Evolutionary conservation across 495 filamentous ascomycete species (phyloP).

Genomic region (Penicillium parvum): DNA sequence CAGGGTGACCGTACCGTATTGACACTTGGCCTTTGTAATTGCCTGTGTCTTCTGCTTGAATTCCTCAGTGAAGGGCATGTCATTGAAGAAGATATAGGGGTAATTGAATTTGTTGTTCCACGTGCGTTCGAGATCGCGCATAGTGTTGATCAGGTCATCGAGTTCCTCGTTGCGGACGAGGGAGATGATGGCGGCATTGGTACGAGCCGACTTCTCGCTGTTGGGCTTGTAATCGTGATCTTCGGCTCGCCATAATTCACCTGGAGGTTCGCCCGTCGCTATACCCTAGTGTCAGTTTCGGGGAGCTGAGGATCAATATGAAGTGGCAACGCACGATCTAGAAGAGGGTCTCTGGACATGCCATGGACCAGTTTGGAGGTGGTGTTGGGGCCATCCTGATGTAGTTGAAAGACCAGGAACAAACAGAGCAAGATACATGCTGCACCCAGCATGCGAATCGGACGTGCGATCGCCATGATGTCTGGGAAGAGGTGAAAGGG

Average conservation of each 20-base stretch:
- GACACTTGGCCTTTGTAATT: conserved; percentile 76
- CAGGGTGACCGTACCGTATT: conserved; percentile 59
- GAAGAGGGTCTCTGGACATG: conserved; percentile 69
- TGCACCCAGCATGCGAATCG: conserved; percentile 72
- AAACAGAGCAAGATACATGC: conserved; percentile 64
- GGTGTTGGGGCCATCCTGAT: conserved; percentile 41
- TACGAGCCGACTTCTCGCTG: conserved; percentile 69
- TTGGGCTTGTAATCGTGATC: conserved; percentile 67
- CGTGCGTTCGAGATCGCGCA: conserved; percentile 86
- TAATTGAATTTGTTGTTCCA: conserved; percentile 99
- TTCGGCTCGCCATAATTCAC: conserved; percentile 63
- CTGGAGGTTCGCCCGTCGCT: conserved; percentile 82
- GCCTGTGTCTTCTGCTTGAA: conserved; percentile 79
- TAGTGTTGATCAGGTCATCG: conserved; percentile 74
- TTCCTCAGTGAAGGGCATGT: conserved; percentile 83
- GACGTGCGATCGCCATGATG: conserved; percentile 76
- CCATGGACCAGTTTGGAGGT: conserved; percentile 39
- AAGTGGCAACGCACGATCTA: conserved; percentile 65
- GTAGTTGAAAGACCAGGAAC: conserved; percentile 70
- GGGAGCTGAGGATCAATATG: conserved; percentile 1
- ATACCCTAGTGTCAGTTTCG: conserved; percentile 6
- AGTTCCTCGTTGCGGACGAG: conserved; percentile 91
- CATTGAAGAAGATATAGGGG: conserved; percentile 99
- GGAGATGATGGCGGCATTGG: conserved; percentile 87
- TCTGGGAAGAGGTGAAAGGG: conserved; percentile 19